Evolutionary conservation across 108 stramenopile genomes (phyloP), one percentile per base, ranked within the genome.

Genomic region (Nitzschia inconspicua): DNA sequence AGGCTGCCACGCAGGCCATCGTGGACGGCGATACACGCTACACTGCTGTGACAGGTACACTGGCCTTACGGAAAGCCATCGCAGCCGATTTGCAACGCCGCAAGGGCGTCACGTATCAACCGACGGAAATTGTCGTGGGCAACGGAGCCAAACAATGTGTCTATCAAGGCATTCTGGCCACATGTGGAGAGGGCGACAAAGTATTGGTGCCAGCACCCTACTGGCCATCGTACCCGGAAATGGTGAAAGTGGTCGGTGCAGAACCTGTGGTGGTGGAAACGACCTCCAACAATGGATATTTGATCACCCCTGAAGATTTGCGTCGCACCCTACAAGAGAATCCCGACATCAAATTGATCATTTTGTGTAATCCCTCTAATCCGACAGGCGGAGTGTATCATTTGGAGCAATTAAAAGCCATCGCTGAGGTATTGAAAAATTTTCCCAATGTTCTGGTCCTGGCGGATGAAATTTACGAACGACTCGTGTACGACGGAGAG

Each of bases 401-500:
- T 22, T 54, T 73, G 29, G 75, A 78, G 27, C 60, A 79, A 43
- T 68, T 91, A 26, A 53, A 60, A 26, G 82, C 70, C 44, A 57
- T 97, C 24, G 88, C 91, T 6, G 51, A 60, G 29, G 95, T 97
- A 1, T 52, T 87, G 10, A 57, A 52, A 42, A 83, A 88, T 16
- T 84, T 70, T 60, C 83, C 85, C 43, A 50, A 88, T 22, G 83
- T 97, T 18, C 70, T 76, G 44, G 76, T 96, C 14, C 28, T 98
- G 57, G 77, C 93, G 20, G 98, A 98, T 77, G 98, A 98, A 75
- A 98, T 98, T 40, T 98, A 98, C 71, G 98, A 98, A 76, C 83
- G 94, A 14, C 76, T 98, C 23, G 84, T 91, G 6, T 98, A 96
- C 78, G 78, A 81, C 26, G 83, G 68, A 20, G 80, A 84, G 27